Evolutionary conservation across 129 eudicot genomes (phyloP), one percentile per base, ranked within the genome.

Genomic region (Pittosporum tobira): DNA sequence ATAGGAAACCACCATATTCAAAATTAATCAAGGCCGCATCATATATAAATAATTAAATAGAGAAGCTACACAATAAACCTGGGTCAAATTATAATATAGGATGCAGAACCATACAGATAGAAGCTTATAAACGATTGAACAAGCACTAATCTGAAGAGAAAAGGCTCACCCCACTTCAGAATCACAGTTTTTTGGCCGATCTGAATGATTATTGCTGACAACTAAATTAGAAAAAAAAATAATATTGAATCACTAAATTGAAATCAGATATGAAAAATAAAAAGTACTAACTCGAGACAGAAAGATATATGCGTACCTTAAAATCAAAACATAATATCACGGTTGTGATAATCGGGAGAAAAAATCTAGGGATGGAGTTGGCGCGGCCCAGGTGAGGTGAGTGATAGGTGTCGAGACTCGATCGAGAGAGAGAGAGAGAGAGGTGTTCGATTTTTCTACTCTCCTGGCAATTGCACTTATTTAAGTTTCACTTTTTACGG

Each of bases 401-500:
- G 42, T 7, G 29, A 54, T 54, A 54, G 59, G 43, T 29, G 59
- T 54, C 59, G n/a, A n/a, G n/a, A n/a, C n/a, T n/a, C n/a, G n/a
- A n/a, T n/a, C n/a, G n/a, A n/a, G n/a, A n/a, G n/a, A n/a, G n/a
- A n/a, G 59, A 54, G 15, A 54, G 59, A 3, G 59, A 34, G 12
- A 34, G 30, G 4, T 16, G 1, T 16, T 4, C 27, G 22, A 13
- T 5, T 27, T 5, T 52, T 16, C 37, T 31, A 4, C n/a, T 31
- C 10, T 34, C 40, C 10, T 34, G 11, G 11, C 10, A 34, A 34
- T 34, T 8, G 7, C 11, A 6, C 40, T 12, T 34, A 34, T 34
- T 34, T 34, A 34, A n/a, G n/a, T n/a, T 34, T 34, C 40, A 34
- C 40, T 6, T 2, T 9, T 5, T 34, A 6, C 7, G 40, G 40